Conservation (phyloP, 163 green algal genomes). For the Scenedesmus sp. region DNA sequence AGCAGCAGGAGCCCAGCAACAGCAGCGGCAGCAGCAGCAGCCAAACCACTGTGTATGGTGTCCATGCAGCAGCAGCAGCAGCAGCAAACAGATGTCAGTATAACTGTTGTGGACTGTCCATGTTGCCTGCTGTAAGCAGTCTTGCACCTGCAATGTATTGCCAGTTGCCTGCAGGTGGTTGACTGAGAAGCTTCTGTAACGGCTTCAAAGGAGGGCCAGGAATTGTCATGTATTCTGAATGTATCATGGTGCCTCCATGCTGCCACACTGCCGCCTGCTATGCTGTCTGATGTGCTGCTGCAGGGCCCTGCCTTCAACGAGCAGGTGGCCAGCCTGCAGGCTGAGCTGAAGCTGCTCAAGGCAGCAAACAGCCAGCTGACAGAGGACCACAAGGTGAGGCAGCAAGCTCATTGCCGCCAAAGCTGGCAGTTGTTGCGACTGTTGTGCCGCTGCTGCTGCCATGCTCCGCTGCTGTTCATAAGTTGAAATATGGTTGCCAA, state of each 20-base stretch:
- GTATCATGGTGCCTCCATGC: not conserved
- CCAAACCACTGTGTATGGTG: not conserved
- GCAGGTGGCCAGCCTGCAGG: conserved; percentile 47
- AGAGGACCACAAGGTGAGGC: conserved; percentile 48
- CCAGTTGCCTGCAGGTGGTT: no score
- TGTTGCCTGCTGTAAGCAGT: not conserved
- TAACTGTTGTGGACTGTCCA: not conserved
- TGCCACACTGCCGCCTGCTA: not conserved
- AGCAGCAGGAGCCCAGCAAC: not conserved
- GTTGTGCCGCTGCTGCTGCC: not conserved
- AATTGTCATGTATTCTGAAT: no score
- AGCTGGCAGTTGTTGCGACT: not conserved
- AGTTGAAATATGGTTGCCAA: not conserved
- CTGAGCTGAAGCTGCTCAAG: conserved; percentile 52
- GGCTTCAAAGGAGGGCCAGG: no score
- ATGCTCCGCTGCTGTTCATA: not conserved
- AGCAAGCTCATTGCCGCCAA: not conserved
- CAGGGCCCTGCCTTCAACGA: conserved; percentile 49
- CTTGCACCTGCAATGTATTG: not conserved
- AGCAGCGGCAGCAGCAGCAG: not conserved
- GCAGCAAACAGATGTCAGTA: not conserved
- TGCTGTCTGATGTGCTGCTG: not conserved
- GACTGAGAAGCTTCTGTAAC: no score
- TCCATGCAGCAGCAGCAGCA: not conserved
- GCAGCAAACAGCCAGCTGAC: conserved; percentile 24